Evolutionary conservation across 495 filamentous ascomycete species (phyloP).

Genomic region (Trypethelium eluteriae): DNA sequence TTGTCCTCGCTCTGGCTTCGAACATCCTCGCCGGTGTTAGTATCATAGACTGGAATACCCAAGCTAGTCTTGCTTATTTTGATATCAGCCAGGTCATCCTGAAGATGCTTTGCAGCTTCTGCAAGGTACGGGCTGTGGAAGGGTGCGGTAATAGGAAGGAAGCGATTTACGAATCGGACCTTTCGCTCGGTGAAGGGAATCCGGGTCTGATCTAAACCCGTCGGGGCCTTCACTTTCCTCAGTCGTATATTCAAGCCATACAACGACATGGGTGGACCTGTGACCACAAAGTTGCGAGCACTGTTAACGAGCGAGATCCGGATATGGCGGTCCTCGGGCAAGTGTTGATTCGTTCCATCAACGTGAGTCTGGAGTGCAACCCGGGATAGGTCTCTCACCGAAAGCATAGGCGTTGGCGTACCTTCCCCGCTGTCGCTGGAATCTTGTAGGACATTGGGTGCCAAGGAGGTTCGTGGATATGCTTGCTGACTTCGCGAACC

Average conservation of each 20-base stretch:
- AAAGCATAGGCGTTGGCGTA: constrained; percentile 91
- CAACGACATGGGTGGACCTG: constrained; percentile 87
- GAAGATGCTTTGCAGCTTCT: constrained; percentile 67
- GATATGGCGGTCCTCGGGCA: constrained; percentile 86
- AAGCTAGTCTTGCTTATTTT: constrained; percentile 59
- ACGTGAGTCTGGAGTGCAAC: constrained; percentile 87
- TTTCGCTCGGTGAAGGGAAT: constrained; percentile 93
- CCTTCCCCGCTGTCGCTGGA: constrained; percentile 92
- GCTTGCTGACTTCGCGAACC: constrained; percentile 96
- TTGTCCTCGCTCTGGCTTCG: constrained; percentile 53
- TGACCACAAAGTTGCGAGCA: constrained; percentile 92
- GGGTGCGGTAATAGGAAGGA: constrained; percentile 92
- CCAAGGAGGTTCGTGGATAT: constrained; percentile 86
- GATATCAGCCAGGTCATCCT: constrained; percentile 79
- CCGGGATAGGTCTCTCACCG: constrained; percentile 82
- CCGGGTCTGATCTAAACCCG: constrained; percentile 89
- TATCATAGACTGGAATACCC: constrained; percentile 78
- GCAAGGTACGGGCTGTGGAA: constrained; percentile 94
- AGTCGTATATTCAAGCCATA: constrained; percentile 92
- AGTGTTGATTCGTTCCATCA: constrained; percentile 88
- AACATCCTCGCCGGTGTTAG: constrained; percentile 75
- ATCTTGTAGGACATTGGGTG: constrained; percentile 87
- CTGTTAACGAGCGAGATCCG: constrained; percentile 94
- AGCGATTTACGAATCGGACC: constrained; percentile 91
- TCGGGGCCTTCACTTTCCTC: constrained; percentile 92